Base-by-base conservation (phyloP, 2,329 filamentous ascomycete species). In the Diplodia intermedia region DNA sequence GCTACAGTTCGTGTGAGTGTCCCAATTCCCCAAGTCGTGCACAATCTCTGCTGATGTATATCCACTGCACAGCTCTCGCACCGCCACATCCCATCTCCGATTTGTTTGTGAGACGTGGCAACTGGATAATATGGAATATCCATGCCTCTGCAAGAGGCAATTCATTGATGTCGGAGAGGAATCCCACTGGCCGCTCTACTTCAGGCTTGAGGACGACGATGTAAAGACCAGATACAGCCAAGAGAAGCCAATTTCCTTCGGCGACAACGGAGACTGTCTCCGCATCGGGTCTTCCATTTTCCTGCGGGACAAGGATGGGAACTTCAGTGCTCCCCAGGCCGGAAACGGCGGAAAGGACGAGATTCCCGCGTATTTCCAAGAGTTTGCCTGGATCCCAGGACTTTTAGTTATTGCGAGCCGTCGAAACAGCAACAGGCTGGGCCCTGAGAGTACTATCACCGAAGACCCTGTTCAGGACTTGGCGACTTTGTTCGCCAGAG, bases 1-100 rank as follows among this genome's bases (percentile, higher is more conserved):
- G 23, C 5, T 52, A 5, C 60, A 63, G 20, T 63, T 63, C 23
- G 40, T 12, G 60, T 63, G 26, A 63, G 60, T 63, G 11, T 47
- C 29, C 20, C 4, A 52, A 26, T 26, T 26, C 26, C 26, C 26
- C 26, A 26, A 26, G 4, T 4, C 26, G 26, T 26, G 26, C 26
- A 26, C 26, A 26, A 26, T 4, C 26, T 26, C 26, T 26, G 9
- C 54, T 57, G 18, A 20, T 15, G 12, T 18, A 6, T 15, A 18
- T 15, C 6, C 12, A 18, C 38, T n/a, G 15, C 12, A n/a, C 26
- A 62, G 57, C 4, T 62, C 38, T 12, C 57, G 38, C 5, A 47
- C 12, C 12, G 31, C 5, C 4, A 14, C 36, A 1, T 49, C 29
- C 2, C n/a, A 23, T 18, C 60, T 50, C 20, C 38, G 33, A 23